Evolutionary conservation across 2,329 filamentous ascomycete genomes (phyloP), one percentile per base, ranked within the genome.

Genomic region (Colletotrichum sp.): DNA sequence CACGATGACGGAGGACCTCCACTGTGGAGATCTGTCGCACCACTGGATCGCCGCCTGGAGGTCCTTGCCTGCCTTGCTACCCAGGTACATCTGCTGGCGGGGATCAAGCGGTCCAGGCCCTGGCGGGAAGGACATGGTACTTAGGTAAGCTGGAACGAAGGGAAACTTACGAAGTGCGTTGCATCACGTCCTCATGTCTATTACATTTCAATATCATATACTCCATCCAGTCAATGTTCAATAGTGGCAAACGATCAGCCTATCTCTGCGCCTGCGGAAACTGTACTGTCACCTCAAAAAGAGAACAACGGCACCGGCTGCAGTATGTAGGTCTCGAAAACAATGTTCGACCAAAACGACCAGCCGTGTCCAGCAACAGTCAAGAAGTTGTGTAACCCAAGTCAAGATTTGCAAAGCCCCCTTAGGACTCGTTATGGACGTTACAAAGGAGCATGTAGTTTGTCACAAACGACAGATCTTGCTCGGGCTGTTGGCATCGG

Each of bases 1-100:
- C 24, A 59, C 63, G 55, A 74, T 71, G 67, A 55, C 71, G 66
- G 59, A 70, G 59, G 30, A 26, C 9, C 59, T 74, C 71, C 71
- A 74, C 66, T 64, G 39, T 36, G 55, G 71, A 73, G 32, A 55
- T 69, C 18, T 69, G 65, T 73, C 65, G 28, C 30, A 34, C 26
- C n/a, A 64, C 28, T 59, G 62, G 44, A 44, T 21, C 55, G 18
- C 30, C 39, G 39, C 39, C 39, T 49, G 39, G 39, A 49, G 39
- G 39, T 49, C 39, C 39, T 44, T 44, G 39, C 39, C 39, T n/a
- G 16, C 39, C 39, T 44, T 44, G 16, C 39, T 39, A 39, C 36
- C 36, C 18, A 44, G 16, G 36, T 44, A 44, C 16, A 4, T 44
- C 16, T 24, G 52, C 36, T 44, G 36, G 36, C 9, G 36, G 36